These are phyloP conservation scores for Diatrype stigma DNA, from an alignment of 2,329 filamentous ascomycete genomes.

Conservation along the genomic window DNA sequence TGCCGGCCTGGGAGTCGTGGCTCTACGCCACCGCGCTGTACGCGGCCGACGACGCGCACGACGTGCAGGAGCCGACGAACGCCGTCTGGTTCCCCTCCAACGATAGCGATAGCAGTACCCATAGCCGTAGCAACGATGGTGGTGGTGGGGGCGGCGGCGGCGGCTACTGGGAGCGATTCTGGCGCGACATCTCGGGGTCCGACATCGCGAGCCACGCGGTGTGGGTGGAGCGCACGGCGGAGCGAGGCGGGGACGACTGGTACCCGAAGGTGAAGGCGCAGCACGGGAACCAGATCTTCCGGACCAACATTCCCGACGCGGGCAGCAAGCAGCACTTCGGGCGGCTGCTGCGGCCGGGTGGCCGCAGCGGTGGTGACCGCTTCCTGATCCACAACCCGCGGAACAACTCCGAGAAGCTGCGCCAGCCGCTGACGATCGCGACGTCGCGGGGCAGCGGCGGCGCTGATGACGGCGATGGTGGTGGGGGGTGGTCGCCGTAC, in stretches of 20 bases:
- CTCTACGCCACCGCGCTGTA: slow-evolving; percentile 15
- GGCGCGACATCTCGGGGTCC: slow-evolving; percentile 19
- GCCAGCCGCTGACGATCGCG: slow-evolving; percentile 16
- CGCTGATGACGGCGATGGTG: too few relatives aligned
- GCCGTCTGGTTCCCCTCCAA: slow-evolving; percentile 19
- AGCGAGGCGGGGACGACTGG: slow-evolving; percentile 11
- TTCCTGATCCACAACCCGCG: slow-evolving; percentile 15
- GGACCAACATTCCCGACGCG: slow-evolving; percentile 19
- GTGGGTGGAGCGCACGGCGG: slow-evolving; percentile 17
- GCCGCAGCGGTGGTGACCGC: slow-evolving; percentile 6
- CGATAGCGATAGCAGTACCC: too few relatives aligned
- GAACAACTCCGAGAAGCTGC: slow-evolving; percentile 12
- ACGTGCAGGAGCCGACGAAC: slow-evolving; percentile 21
- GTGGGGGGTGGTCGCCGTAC: too few relatives aligned
- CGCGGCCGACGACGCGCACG: slow-evolving; percentile 13
- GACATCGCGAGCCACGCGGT: slow-evolving; percentile 15
- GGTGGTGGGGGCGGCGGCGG: background rate
- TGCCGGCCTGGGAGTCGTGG: slow-evolving; percentile 17
- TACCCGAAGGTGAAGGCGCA: slow-evolving; percentile 13
- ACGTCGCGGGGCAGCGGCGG: slow-evolving; percentile 9
- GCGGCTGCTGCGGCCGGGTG: slow-evolving; percentile 8
- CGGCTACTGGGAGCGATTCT: slow-evolving; percentile 22
- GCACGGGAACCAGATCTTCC: slow-evolving; percentile 16
- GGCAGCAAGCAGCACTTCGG: slow-evolving; percentile 17
- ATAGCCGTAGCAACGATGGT: too few relatives aligned